phyloP scores from a whole-genome alignment of 176 grass and related monocot genomes.

The Carex littledalei region DNA sequence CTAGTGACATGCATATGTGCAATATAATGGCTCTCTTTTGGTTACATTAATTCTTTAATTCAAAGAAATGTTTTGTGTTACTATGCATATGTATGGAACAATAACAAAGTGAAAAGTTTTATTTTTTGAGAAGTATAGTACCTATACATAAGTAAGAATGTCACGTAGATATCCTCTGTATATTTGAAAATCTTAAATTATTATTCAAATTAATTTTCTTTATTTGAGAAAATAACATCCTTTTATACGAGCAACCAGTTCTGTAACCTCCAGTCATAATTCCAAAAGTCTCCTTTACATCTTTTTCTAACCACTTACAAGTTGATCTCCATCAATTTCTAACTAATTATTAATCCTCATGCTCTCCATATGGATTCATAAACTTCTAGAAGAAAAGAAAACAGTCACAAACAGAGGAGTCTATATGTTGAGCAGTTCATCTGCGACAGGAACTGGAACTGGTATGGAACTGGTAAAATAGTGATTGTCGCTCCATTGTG shows the following conservation, averaged over 20 bases:
- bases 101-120: not conserved
- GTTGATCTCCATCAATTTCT: not conserved
- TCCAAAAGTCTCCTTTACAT: not conserved
- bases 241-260: too few relatives aligned
- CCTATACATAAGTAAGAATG: too few relatives aligned
- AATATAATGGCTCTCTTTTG: not conserved
- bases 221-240: too few relatives aligned
- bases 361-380: too few relatives aligned
- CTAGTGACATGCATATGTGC: not conserved
- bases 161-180: too few relatives aligned
- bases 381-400: too few relatives aligned
- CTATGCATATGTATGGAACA: not conserved
- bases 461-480: not conserved
- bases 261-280: too few relatives aligned
- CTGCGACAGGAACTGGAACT: not conserved
- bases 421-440: too few relatives aligned
- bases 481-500: not conserved
- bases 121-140: not conserved
- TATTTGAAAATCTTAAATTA: too few relatives aligned
- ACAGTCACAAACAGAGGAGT: too few relatives aligned
- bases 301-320: not conserved
- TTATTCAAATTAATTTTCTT: too few relatives aligned
- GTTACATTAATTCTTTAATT: not conserved
- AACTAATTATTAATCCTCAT: too few relatives aligned
- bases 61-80: not conserved